Base-by-base conservation (phyloP, 2,329 filamentous ascomycete species). In the Seiridium cupressi region DNA sequence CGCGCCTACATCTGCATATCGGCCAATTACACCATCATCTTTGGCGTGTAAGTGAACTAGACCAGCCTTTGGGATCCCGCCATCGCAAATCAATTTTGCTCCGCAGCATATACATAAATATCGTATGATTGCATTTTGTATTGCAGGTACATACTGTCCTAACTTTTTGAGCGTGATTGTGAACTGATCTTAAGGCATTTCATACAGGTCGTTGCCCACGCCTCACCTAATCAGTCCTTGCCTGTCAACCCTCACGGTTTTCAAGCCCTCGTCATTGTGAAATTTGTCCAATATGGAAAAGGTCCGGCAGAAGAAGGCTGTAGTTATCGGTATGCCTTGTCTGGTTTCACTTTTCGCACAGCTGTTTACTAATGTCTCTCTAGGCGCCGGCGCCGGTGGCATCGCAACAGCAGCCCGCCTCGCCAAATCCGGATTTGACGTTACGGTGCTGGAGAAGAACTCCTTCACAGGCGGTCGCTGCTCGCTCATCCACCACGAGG, bases 371-470 rank as follows among this genome's bases (percentile, higher is more conserved):
- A 26, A 26, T 26, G 18, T 26, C 18, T 26, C 18, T 49, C 59
- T 72, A 81, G 89, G 89, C 63, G 89, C 89, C 36, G 90, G 90
- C 61, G 85, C 86, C 51, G 90, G 89, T 55, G 89, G 89, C 61
- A 84, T 91, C 47, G 84, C 88, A n/a, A 86, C 86, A 1, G 88
- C 90, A 60, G 89, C 89, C 2, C 85, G 89, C 51, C 83, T 92
- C 9, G 87, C 88, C 55, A 88, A 88, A 69, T 83, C 88, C 2
- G 90, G 89, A 44, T 87, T 89, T 71, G 72, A 81, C 40, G 89
- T 92, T n/a, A 92, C 88, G 0, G 87, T 92, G 1, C 75, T 92
- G n/a, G 90, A 93, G 73, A 92, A 92, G 78, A 92, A 92, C 69
- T 76, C 77, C 60, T 90, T 90, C 70, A 88, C 86, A 0, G 90